Evolutionary conservation across 352 stramenopile species (phyloP), one percentile per base, ranked within the genome.

Genomic region (Globisporangium sylvaticum): DNA sequence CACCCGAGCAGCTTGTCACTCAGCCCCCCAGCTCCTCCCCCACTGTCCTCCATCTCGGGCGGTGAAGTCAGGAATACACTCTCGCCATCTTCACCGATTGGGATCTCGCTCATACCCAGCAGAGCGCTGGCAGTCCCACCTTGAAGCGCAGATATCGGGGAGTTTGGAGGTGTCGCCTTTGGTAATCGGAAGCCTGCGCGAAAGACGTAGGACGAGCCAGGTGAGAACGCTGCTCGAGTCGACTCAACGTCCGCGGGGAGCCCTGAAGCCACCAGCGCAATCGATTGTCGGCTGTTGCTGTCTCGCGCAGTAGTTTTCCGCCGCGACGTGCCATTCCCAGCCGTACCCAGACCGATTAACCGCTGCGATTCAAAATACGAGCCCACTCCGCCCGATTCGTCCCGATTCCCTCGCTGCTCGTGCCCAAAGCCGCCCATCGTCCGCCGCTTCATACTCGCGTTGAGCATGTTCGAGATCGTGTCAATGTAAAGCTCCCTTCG

Each of bases 401-500:
- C 55, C 6, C 62, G 55, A 27, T 25, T 42, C 7, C 31, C 65
- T n/a, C 64, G 54, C 22, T 59, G 68, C 50, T 65, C 68, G 39
- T n/a, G 6, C 7, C 52, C 54, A 10, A 64, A 58, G 7, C 68
- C 72, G 4, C 74, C 54, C 37, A 92, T 59, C 0, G 87, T 95
- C 12, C 87, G 75, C 10, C 87, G 83, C 72, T 88, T 88, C 65
- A 95, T 80, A 44, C 81, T 92, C 15, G 83, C 87, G 24, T 67
- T 67, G 59, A 92, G 71, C 76, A 95, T 91, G 67, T 94, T 94
- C 29, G 79, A 77, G 15, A 95, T 68, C 34, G 87, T 94, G 34
- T 92, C 79, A 3, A 95, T 86, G 63, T 89, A 95, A 0, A 95
- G 72, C 66, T 95, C 87, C 2, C 87, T 83, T 10, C 87, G 72